These are phyloP conservation scores for Fistulifera pelliculosa DNA, from an alignment of 108 stramenopile species.

Conservation along the genomic window DNA sequence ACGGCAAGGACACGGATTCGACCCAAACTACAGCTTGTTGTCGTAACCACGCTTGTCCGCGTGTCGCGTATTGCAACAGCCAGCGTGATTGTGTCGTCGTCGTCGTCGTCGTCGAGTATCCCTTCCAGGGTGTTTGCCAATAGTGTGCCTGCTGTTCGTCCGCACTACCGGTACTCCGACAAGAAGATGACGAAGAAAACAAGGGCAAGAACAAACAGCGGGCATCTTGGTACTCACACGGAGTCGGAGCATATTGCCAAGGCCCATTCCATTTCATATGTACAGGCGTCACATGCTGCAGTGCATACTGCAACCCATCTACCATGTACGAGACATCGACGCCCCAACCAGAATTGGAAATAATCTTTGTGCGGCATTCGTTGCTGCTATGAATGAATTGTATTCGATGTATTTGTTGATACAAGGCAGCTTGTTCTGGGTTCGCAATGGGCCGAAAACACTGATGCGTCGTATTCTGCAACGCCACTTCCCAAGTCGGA, in stretches of 20 bases:
- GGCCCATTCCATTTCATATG: not conserved
- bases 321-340: conserved; percentile 3
- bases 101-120: not conserved
- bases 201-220: conserved; percentile 12
- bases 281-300: not conserved
- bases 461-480: conserved; percentile 7
- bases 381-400: not conserved
- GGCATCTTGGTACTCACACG: conserved; percentile 3
- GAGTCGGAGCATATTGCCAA: conserved; percentile 13
- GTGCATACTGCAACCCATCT: conserved; percentile 5
- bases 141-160: not conserved
- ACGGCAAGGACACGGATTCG: not conserved
- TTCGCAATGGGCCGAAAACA: conserved; percentile 6
- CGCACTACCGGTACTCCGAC: not conserved
- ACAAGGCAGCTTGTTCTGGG: not conserved
- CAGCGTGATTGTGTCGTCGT: conserved; percentile 1
- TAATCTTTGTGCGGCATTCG: not conserved
- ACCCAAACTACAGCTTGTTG: conserved; percentile 2
- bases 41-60: conserved; percentile 20
- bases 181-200: not conserved
- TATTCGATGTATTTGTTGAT: not conserved
- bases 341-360: conserved; percentile 6
- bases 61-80: conserved; percentile 14
- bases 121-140: not conserved
- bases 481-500: conserved; percentile 5